Conservation (phyloP, 164 flowering plant species). For the Paratinospora sagittata region DNA sequence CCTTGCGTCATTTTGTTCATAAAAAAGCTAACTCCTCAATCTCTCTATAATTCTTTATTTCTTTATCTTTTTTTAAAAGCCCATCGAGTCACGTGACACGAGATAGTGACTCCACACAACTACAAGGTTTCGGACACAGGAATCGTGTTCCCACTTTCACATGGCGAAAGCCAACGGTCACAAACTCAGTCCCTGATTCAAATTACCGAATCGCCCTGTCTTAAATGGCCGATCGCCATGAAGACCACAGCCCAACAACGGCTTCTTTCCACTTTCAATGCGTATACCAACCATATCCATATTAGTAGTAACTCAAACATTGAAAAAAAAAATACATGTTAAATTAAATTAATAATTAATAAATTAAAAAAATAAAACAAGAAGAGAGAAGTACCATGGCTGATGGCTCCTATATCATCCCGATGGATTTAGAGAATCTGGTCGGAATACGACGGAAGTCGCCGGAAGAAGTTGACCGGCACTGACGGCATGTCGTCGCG, state of each 20-base stretch:
- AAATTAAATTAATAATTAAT: neutral
- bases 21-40: too few species aligned
- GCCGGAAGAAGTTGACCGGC: constrained; percentile 72
- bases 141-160: neutral
- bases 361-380: neutral
- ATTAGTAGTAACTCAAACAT: neutral
- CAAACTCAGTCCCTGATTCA: neutral
- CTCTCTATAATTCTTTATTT: too few species aligned
- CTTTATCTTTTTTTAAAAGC: too few species aligned
- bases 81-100: too few species aligned
- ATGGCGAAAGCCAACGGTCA: neutral
- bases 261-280: neutral
- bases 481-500: constrained; percentile 80
- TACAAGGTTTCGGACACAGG: neutral
- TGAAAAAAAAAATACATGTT: neutral
- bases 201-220: neutral
- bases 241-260: neutral
- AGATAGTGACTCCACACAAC: neutral
- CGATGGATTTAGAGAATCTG: constrained; percentile 44
- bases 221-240: neutral
- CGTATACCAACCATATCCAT: neutral
- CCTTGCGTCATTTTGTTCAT: too few species aligned
- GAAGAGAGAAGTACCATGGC: neutral
- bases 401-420: too few species aligned
- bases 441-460: constrained; percentile 78